phyloP scores from a whole-genome alignment of 495 filamentous ascomycete genomes.

The Hypoxylon cercidicola region DNA sequence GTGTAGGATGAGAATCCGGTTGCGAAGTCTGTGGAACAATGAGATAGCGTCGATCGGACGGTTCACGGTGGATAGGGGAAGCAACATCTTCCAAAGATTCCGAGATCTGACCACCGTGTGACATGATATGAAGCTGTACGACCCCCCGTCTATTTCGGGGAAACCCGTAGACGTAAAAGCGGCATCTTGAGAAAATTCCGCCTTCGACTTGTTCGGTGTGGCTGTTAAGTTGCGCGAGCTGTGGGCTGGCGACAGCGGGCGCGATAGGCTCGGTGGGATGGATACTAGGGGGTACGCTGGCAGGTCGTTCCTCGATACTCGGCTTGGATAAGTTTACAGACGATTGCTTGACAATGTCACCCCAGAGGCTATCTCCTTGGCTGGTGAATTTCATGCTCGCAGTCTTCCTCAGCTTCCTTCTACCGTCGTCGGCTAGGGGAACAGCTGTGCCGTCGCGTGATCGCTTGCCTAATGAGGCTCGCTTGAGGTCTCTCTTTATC shows the following conservation, averaged over 20 bases:
- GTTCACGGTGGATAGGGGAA: slow-evolving; percentile 39
- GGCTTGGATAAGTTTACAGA: slow-evolving; percentile 32
- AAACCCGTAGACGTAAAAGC: slow-evolving; percentile 76
- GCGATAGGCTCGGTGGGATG: neutral
- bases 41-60: slow-evolving; percentile 51
- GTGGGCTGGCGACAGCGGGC: slow-evolving; percentile 15
- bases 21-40: slow-evolving; percentile 61
- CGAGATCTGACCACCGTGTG: slow-evolving; percentile 58
- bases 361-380: slow-evolving; percentile 87
- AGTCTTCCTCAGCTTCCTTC: slow-evolving; percentile 79
- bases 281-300: slow-evolving; percentile 20
- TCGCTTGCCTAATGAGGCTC: slow-evolving; percentile 52
- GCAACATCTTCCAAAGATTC: slow-evolving; percentile 56
- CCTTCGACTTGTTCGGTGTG: slow-evolving; percentile 18
- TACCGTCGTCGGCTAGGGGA: slow-evolving; percentile 53
- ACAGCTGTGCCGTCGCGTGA: slow-evolving; percentile 42
- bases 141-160: slow-evolving; percentile 51
- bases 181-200: slow-evolving; percentile 64
- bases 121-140: slow-evolving; percentile 55
- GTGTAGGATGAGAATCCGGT: slow-evolving; percentile 51
- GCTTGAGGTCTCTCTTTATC: slow-evolving; percentile 63
- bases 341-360: slow-evolving; percentile 71
- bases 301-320: slow-evolving; percentile 7
- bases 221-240: slow-evolving; percentile 19
- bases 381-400: slow-evolving; percentile 80